Evolutionary conservation across 139 green algal species (phyloP).

Genomic region (Micractinium conductrix): DNA sequence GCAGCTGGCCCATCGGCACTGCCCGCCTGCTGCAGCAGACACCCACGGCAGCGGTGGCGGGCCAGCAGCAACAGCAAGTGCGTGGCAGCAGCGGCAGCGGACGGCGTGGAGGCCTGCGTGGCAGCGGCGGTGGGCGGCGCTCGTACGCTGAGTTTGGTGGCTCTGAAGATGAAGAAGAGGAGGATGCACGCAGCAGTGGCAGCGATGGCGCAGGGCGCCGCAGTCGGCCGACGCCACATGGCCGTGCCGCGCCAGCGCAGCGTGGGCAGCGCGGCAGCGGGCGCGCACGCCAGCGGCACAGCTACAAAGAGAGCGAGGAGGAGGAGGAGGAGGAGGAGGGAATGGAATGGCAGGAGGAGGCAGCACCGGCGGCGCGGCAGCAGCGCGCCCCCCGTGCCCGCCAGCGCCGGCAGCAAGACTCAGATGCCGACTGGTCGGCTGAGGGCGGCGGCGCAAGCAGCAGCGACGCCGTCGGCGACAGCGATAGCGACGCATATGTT

Average conservation of each 20-base stretch:
- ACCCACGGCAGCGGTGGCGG: no score
- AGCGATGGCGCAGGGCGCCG: background rate
- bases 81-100: no score
- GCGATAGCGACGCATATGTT: no score
- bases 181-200: background rate
- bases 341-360: background rate
- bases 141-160: no score
- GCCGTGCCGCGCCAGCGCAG: background rate
- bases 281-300: background rate
- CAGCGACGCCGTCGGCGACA: no score
- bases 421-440: conserved; percentile 4
- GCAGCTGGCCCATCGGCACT: no score
- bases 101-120: no score
- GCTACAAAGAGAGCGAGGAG: conserved; percentile 6
- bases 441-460: background rate
- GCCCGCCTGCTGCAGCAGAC: no score
- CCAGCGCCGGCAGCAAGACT: background rate
- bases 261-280: background rate
- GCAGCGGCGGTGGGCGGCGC: no score
- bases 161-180: no score
- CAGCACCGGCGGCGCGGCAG: background rate
- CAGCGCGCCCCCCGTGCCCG: background rate
- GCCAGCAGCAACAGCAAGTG: no score
- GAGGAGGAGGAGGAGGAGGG: background rate
- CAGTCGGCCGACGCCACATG: background rate